Conservation (phyloP, 163 green algal genomes). For the Chloromonas sp. region DNA sequence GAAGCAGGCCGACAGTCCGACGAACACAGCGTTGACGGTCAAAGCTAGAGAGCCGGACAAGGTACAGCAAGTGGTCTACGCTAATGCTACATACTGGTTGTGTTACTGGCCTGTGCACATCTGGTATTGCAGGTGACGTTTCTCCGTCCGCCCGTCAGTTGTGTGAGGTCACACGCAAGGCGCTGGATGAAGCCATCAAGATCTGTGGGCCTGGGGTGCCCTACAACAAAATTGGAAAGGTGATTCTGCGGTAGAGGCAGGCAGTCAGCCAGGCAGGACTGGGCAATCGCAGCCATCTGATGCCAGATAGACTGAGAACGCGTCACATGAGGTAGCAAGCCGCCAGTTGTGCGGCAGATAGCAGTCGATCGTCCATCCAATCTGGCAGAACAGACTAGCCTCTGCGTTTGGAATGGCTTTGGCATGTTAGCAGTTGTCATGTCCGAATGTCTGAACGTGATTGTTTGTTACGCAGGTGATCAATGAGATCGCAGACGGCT, state of each 20-base stretch:
- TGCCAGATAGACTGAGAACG: background rate
- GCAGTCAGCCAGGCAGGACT: background rate
- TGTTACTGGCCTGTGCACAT: background rate
- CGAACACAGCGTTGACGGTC: no score
- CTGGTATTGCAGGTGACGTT: constrained; percentile 54
- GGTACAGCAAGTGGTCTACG: background rate
- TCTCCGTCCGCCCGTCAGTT: constrained; percentile 57
- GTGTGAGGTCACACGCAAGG: constrained; percentile 64
- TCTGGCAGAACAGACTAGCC: no score
- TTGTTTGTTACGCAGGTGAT: constrained; percentile 8
- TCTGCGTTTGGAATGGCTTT: no score
- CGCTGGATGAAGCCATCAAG: constrained; percentile 68
- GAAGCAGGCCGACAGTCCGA: no score
- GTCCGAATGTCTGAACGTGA: no score
- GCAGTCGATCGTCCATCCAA: no score
- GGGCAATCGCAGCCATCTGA: background rate
- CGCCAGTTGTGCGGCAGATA: no score
- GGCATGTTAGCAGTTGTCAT: no score
- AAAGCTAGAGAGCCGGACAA: background rate
- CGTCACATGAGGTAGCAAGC: no score
- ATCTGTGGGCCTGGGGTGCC: constrained; percentile 66
- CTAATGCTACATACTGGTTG: background rate
- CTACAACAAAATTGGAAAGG: constrained; percentile 75
- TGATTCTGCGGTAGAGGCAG: constrained; percentile 9
- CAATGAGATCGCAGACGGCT: constrained; percentile 8